These are phyloP conservation scores for Monosporozyma aquatica DNA, from an alignment of 805 yeast species.

Conservation along the genomic window DNA sequence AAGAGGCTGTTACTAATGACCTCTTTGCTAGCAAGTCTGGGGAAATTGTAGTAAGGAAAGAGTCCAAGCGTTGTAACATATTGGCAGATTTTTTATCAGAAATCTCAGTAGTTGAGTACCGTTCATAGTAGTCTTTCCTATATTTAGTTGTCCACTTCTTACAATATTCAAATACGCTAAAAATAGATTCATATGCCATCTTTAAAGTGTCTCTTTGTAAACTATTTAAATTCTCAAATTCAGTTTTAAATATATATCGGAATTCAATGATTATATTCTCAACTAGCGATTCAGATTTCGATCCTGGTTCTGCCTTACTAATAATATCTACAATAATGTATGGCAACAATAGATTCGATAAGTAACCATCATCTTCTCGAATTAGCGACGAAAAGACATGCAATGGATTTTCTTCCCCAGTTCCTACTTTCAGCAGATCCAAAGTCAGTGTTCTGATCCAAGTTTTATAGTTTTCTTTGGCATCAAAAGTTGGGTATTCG, in stretches of 20 bases:
- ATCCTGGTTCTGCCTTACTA: slow-evolving; percentile 39
- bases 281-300: slow-evolving; percentile 32
- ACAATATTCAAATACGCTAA: slow-evolving; percentile 74
- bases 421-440: slow-evolving; percentile 44
- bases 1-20: slow-evolving; percentile 75
- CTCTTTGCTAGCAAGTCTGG: slow-evolving; percentile 63
- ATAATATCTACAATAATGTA: slow-evolving; percentile 62
- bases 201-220: slow-evolving; percentile 52
- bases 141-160: slow-evolving; percentile 58
- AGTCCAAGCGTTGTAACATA: slow-evolving; percentile 33
- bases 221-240: slow-evolving; percentile 37
- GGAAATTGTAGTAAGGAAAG: slow-evolving; percentile 49
- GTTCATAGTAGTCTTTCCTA: slow-evolving; percentile 28
- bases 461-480: slow-evolving; percentile 44
- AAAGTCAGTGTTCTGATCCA: slow-evolving; percentile 71
- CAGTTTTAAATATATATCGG: slow-evolving; percentile 43
- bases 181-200: slow-evolving; percentile 61
- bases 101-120: slow-evolving; percentile 22
- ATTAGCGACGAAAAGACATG: slow-evolving; percentile 55
- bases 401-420: slow-evolving; percentile 38
- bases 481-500: slow-evolving; percentile 56
- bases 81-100: slow-evolving; percentile 16
- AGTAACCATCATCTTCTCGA: slow-evolving; percentile 57
- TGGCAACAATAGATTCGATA: slow-evolving; percentile 67
- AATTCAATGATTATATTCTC: slow-evolving; percentile 52